Percentiles rank a stretch among this genome's conserved stretches.
These are phyloP conservation scores for Saccharomycopsis sp. DNA, from an alignment of 805 yeast species.

Conservation along the genomic window DNA sequence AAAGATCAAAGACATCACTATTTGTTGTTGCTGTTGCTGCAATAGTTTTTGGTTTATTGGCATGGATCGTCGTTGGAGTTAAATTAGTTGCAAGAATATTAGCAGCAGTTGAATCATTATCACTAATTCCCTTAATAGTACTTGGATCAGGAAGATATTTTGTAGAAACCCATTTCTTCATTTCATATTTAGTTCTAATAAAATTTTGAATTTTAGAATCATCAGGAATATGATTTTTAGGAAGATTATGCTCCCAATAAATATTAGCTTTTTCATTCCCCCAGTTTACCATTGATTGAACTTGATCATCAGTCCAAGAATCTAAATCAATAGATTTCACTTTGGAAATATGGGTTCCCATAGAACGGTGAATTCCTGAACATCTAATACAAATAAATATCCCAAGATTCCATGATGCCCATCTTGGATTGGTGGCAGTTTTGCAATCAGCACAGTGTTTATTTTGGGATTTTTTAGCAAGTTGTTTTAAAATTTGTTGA, in stretches of 20 bases:
- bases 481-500: conserved; percentile 60
- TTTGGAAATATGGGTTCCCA: conserved; percentile 91
- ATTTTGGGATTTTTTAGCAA: conserved; percentile 71
- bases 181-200: conserved; percentile 84
- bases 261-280: conserved; percentile 72
- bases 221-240: conserved; percentile 64
- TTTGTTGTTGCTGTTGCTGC: not conserved
- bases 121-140: conserved; percentile 12
- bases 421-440: conserved; percentile 79
- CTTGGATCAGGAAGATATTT: conserved; percentile 48
- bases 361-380: conserved; percentile 88
- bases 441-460: conserved; percentile 88
- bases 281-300: conserved; percentile 73
- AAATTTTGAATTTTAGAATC: conserved; percentile 79
- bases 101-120: conserved; percentile 15
- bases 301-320: conserved; percentile 93
- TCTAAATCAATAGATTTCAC: conserved; percentile 93
- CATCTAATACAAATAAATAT: conserved; percentile 89
- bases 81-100: conserved; percentile 1
- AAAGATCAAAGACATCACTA: not conserved
- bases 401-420: conserved; percentile 97
- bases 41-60: too few species aligned
- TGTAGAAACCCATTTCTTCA: conserved; percentile 76
- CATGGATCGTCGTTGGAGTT: not conserved
- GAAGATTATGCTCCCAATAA: conserved; percentile 78